A percentile compares a stretch with the other conserved stretches of the same genome.
phyloP scores from a whole-genome alignment of 441 rosid genomes.

The Eutrema salsugineum region DNA sequence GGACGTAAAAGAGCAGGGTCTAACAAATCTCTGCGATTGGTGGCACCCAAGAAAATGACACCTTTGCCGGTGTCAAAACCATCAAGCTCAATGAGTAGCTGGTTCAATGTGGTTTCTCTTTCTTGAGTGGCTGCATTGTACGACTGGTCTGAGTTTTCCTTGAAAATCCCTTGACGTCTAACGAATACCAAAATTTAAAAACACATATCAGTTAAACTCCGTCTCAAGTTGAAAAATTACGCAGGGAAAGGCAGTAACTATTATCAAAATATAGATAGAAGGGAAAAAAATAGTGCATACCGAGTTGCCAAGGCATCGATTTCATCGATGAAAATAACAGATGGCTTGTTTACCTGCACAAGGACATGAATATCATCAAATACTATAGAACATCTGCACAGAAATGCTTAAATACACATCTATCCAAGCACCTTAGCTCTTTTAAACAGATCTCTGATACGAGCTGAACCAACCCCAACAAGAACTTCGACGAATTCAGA shows the following conservation, averaged over 20 bases:
- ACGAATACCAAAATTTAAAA: conserved; percentile 22
- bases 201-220: background rate
- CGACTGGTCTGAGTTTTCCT: conserved; percentile 68
- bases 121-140: conserved; percentile 97
- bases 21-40: conserved; percentile 87
- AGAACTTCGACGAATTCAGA: conserved; percentile 96
- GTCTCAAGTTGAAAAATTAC: background rate
- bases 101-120: conserved; percentile 96
- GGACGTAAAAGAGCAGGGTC: conserved; percentile 98
- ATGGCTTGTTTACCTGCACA: conserved; percentile 91
- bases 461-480: conserved; percentile 98
- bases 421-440: conserved; percentile 74
- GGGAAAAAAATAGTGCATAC: conserved; percentile 35
- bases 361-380: conserved; percentile 19
- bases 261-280: background rate
- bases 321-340: conserved; percentile 93
- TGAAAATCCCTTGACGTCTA: conserved; percentile 92
- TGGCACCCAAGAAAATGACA: conserved; percentile 93
- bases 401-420: background rate
- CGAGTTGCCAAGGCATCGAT: conserved; percentile 95
- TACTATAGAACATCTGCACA: background rate
- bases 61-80: conserved; percentile 99
- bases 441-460: conserved; percentile 94
- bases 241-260: background rate
- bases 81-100: conserved; percentile 95